Evolutionary conservation across 495 filamentous ascomycete species (phyloP).

Genomic region (Haplographium delicatum): DNA sequence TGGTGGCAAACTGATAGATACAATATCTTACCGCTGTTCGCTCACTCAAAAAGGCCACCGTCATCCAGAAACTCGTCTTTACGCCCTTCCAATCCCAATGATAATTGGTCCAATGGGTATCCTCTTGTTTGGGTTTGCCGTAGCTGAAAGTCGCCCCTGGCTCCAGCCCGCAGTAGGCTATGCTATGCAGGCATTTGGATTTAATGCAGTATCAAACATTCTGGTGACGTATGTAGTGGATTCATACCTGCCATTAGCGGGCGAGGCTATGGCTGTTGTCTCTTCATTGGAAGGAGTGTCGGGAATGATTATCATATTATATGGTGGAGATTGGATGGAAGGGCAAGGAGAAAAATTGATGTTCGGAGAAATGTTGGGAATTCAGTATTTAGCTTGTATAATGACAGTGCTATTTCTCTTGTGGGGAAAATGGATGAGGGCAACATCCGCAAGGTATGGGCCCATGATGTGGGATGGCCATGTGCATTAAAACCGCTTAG

Average conservation of each 20-base stretch:
- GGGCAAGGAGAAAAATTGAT: not conserved
- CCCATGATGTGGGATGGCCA: not conserved
- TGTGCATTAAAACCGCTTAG: too few species aligned
- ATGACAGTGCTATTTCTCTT: not conserved
- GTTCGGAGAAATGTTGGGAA: slow-evolving; percentile 3
- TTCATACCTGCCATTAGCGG: not conserved
- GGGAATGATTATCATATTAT: not conserved
- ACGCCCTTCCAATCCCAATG: not conserved
- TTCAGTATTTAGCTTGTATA: not conserved
- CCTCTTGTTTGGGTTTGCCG: not conserved
- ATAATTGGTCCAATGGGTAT: slow-evolving; percentile 8
- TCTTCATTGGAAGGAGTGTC: not conserved
- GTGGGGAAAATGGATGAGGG: not conserved
- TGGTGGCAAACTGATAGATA: slow-evolving; percentile 5
- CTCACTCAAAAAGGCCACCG: not conserved
- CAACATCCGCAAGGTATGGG: not conserved
- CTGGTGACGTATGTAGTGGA: slow-evolving; percentile 5
- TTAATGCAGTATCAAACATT: slow-evolving; percentile 4
- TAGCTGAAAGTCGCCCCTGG: not conserved
- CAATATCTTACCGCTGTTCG: not conserved
- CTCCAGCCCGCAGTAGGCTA: not conserved
- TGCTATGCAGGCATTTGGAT: slow-evolving; percentile 5
- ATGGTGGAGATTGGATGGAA: not conserved
- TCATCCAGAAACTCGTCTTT: slow-evolving; percentile 9
- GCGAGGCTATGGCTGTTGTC: not conserved